Evolutionary conservation across 2,329 filamentous ascomycete genomes (phyloP), one percentile per base, ranked within the genome.

Genomic region (Exserohilum turcica): DNA sequence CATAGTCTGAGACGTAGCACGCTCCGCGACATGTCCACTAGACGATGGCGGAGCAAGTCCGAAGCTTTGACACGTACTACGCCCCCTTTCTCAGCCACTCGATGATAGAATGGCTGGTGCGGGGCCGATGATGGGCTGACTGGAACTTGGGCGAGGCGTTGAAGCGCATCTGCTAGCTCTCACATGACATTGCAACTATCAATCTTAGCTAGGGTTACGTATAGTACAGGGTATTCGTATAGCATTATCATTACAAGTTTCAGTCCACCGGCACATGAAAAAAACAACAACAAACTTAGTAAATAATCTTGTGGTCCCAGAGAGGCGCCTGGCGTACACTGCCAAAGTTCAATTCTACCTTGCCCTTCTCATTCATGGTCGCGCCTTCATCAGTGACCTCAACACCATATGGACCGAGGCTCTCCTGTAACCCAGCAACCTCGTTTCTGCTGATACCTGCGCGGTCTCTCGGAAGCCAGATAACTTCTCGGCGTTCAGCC

Each of bases 311-410:
- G 3, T 49, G 28, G 10, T 44, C 33, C 51, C 51, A 54, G 15
- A 54, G 45, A 37, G 51, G 51, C 19, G 45, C 45, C 29, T 44
- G 28, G 15, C 51, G 24, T 10, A 54, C 51, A 16, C 46, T 39
- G 3, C 29, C 24, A 0, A 38, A 65, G 31, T 66, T 57, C 77
- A 78, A 80, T 46, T 70, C 67, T 21, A 80, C 65, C 57, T 70
- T 75, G 16, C 76, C 77, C 65, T 79, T 74, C 63, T 77, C 76
- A 54, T 79, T 73, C 48, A 80, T 70, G 15, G 66, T 64, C 13
- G 78, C 77, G 19, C 73, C 76, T 21, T 78, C 76, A 51, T 80
- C 77, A 6, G 77, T 79, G 5, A 76, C 76, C 13, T 64, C 44
- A 12, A 80, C 44, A 3, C 67, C 73, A 2, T 66, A 68, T 2